phyloP scores from a whole-genome alignment of 257 asterid genomes.

The Ocimum tenuiflorum region DNA sequence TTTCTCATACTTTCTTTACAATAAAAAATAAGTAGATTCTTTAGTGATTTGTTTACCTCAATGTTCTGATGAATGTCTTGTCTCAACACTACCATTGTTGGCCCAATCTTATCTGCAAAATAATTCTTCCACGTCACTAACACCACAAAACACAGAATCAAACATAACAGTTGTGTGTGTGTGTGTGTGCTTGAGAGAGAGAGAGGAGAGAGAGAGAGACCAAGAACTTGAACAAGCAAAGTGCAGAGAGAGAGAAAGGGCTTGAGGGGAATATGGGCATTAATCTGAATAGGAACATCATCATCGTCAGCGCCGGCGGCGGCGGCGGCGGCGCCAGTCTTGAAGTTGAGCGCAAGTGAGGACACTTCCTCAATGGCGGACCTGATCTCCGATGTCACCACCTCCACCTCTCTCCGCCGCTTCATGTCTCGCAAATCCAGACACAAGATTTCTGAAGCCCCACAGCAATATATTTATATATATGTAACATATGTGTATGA shows the following conservation, averaged over 20 bases:
- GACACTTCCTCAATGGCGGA: slow-evolving; percentile 68
- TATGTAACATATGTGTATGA: not conserved
- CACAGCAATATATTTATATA: not conserved
- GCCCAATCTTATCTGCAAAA: slow-evolving; percentile 92
- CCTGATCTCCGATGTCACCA: slow-evolving; percentile 51
- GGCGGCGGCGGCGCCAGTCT: slow-evolving; percentile 10
- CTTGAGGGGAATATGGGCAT: slow-evolving; percentile 42
- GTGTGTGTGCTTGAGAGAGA: no score
- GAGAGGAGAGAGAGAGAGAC: slow-evolving; percentile 34
- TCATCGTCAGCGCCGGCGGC: not conserved
- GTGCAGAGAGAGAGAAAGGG: slow-evolving; percentile 74
- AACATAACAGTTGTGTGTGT: no score
- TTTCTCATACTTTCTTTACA: no score
- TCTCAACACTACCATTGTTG: slow-evolving; percentile 87
- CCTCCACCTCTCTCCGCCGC: slow-evolving; percentile 55
- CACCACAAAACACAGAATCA: not conserved
- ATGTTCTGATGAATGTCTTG: slow-evolving; percentile 76
- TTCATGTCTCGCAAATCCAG: slow-evolving; percentile 36
- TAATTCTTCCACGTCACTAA: not conserved
- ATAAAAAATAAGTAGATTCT: no score
- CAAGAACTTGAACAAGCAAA: slow-evolving; percentile 70
- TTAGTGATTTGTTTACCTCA: slow-evolving; percentile 36
- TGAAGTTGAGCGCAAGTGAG: slow-evolving; percentile 27
- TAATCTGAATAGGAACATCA: not conserved
- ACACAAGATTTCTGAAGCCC: not conserved